Conservation (phyloP, 495 filamentous ascomycete species). For the Penicillium mononematosum region DNA sequence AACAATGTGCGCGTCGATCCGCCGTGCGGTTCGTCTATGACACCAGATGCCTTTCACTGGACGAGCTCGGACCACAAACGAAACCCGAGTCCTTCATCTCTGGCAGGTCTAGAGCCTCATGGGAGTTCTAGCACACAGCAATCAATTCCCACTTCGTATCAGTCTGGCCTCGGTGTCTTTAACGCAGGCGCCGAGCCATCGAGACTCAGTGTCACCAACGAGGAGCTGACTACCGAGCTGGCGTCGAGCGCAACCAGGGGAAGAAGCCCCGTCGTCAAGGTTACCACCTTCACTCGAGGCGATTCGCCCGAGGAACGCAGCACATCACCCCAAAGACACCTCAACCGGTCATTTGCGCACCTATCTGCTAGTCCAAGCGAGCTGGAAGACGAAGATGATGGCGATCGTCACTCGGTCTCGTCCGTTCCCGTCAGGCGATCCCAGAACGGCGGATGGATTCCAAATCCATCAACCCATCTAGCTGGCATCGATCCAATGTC, state of each 20-base stretch:
- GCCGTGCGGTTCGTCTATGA: constrained; percentile 14
- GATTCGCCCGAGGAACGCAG: constrained; percentile 47
- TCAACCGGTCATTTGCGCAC: constrained; percentile 40
- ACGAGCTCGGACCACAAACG: constrained; percentile 15
- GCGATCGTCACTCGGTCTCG: constrained; percentile 19
- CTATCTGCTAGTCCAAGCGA: constrained; percentile 40
- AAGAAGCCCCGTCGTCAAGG: constrained; percentile 48
- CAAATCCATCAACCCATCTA: constrained; percentile 29
- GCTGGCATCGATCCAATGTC: constrained; percentile 42
- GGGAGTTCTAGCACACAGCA: background rate
- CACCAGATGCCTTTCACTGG: constrained; percentile 15
- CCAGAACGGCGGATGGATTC: constrained; percentile 37
- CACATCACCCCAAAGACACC: constrained; percentile 25
- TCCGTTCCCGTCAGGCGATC: constrained; percentile 26
- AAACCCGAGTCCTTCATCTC: constrained; percentile 14
- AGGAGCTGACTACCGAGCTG: constrained; percentile 18
- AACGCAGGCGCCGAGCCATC: constrained; percentile 14
- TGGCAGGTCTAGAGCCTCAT: background rate
- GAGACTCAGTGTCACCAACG: constrained; percentile 23
- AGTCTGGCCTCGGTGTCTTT: constrained; percentile 14
- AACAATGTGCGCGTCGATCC: background rate
- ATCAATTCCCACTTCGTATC: background rate
- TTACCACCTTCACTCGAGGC: constrained; percentile 46
- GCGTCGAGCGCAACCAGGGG: constrained; percentile 29
- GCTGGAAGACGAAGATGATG: constrained; percentile 31